These are phyloP conservation scores for Juglanconis oblonga DNA, from an alignment of 2,329 filamentous ascomycete genomes.

Conservation along the genomic window DNA sequence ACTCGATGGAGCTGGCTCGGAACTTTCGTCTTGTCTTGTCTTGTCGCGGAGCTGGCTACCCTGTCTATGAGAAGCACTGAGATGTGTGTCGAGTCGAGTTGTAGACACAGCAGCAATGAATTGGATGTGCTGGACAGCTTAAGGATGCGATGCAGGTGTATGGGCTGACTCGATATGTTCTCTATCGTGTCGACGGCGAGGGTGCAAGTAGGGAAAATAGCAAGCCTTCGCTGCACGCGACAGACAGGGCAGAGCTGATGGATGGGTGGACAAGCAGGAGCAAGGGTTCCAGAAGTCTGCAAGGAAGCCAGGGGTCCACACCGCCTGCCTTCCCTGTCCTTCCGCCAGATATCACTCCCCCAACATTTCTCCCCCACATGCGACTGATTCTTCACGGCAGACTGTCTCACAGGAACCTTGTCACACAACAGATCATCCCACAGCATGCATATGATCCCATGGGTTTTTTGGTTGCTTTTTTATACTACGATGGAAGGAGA, in stretches of 20 bases:
- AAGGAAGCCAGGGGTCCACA: not conserved
- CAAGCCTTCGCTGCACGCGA: not conserved
- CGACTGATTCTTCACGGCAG: too few species aligned
- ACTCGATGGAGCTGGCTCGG: slow-evolving; percentile 16
- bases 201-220: too few species aligned
- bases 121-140: not conserved
- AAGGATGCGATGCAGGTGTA: not conserved
- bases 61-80: not conserved
- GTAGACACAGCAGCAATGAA: not conserved
- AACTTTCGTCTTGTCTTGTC: slow-evolving; percentile 4
- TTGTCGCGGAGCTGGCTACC: slow-evolving; percentile 11
- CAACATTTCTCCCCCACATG: too few species aligned
- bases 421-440: too few species aligned
- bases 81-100: not conserved
- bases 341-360: too few species aligned
- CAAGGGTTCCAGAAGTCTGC: slow-evolving; percentile 10
- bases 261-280: not conserved
- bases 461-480: too few species aligned
- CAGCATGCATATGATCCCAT: too few species aligned
- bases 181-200: too few species aligned
- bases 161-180: too few species aligned
- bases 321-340: too few species aligned
- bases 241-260: not conserved
- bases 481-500: too few species aligned
- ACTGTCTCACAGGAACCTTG: too few species aligned